Conservation (phyloP, 2,329 filamentous ascomycete species). For the Pestalotiopsis sp. region DNA sequence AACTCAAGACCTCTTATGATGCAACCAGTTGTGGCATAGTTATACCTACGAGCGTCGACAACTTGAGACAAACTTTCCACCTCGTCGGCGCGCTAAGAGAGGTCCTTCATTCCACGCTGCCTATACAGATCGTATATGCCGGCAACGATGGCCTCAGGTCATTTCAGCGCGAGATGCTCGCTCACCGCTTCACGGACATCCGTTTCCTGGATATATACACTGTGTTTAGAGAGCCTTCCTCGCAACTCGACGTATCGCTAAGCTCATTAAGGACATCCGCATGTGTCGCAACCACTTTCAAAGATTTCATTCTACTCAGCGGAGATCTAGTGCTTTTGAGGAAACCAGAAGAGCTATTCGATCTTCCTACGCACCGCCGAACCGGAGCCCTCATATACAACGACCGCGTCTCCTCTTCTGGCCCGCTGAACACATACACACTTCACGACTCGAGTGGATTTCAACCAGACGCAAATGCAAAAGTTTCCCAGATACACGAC, state of each 20-base stretch:
- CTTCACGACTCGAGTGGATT: background rate
- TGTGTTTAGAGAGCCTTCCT: background rate
- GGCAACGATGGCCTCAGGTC: slow-evolving; percentile 5
- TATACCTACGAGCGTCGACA: background rate
- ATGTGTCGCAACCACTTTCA: slow-evolving; percentile 5
- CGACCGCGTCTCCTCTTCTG: background rate
- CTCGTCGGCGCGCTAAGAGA: background rate
- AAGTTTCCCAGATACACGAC: background rate
- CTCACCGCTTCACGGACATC: background rate
- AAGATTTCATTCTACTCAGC: background rate
- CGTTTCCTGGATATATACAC: background rate
- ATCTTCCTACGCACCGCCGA: background rate
- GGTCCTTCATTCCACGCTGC: background rate
- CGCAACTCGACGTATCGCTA: background rate
- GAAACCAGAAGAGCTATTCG: background rate
- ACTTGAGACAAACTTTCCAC: slow-evolving; percentile 1
- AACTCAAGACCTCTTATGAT: background rate
- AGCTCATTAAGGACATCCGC: background rate
- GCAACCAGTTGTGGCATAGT: background rate
- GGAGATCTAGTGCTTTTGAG: background rate
- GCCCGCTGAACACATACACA: background rate
- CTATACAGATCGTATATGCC: background rate
- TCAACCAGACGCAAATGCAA: background rate
- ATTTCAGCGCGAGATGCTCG: slow-evolving; percentile 5
- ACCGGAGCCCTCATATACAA: background rate